Base-by-base conservation (phyloP, 176 grass and related monocot species). In the Typha latifolia region DNA sequence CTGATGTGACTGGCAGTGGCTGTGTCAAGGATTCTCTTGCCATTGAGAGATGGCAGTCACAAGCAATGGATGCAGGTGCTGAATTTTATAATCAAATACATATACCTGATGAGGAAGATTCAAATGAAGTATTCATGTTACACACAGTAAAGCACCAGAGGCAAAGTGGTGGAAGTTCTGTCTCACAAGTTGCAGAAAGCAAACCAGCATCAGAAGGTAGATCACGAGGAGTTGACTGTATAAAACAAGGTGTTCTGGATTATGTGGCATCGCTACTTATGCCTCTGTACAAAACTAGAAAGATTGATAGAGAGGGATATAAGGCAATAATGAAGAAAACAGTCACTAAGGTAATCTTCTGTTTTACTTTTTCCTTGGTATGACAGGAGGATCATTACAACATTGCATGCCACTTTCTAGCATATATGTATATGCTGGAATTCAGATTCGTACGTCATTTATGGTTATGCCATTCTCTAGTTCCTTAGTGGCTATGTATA, bases 11-110 rank as follows among this genome's bases (percentile, higher is more conserved):
- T 73, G 85, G 81, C 74, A 86, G 73, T 57, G 94, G 87, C 55
- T 85, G 94, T 66, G 89, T 93, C 59, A 99, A 99, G 81, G 89
- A 93, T 69, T 84, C 86, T 52, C 51, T 80, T 74, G 89, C 89
- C 61, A 92, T 99, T 80, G 94, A 93, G 78, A 91, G 94, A 76
- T 99, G 94, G 94, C 94, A 90, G 68, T 82, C 71, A 61, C 94
- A 99, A 63, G 89, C 94, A 67, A 92, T 99, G 81, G 85, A 93
- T 84, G 89, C 86, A 65, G 83, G 93, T 82, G 83, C 72, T 50
- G 89, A 93, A 74, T 93, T 99, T 78, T 93, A 99, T 72, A 93
- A 77, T 76, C 78, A 62, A 49, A 80, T 99, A 64, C 64, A 34
- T 48, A 78, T 93, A 76, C 83, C 82, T 51, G 86, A 93, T 74